Base-by-base conservation (phyloP, 169 alveolate genomes). In the Eimeria brunetti region DNA sequence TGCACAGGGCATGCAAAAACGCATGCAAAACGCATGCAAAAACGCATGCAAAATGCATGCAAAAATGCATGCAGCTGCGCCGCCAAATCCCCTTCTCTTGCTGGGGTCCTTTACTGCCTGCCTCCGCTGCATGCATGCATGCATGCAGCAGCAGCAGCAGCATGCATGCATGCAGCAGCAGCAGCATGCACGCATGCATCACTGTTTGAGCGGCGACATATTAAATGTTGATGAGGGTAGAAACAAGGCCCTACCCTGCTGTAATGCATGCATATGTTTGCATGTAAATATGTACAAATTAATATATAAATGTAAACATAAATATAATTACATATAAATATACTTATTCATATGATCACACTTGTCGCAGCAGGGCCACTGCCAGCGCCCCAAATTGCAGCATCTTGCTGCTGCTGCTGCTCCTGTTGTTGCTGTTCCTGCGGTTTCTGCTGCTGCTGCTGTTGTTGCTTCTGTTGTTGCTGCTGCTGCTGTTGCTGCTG, bases 381-480 rank as follows among this genome's bases (percentile, higher is more conserved):
- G 24, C 64, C 64, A 56, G 64, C 9, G 18, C 64, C 64, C 9
- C 9, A 56, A 9, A 56, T 12, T 18, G 18, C 9, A 56, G n/a
- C n/a, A n/a, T n/a, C n/a, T n/a, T n/a, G n/a, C n/a, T n/a, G n/a
- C 64, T 56, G 24, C 64, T 56, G 64, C 64, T 64, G 75, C 75
- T 64, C 78, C 78, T 41, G 44, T 2, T 67, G 36, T 41, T 3
- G 11, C 78, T 12, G 9, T 6, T 67, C 44, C 78, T 67, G 78
- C 78, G 11, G 78, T 14, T 67, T 36, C 78, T 67, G 78, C 78
- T 67, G 78, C 78, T 30, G 78, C 78, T 67, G 78, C 44, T 67
- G 46, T 11, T 30, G 46, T 41, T 67, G 78, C 78, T 12, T 36
- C 44, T 8, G 44, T 14, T 67, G 78, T 41, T 67, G 78, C 44